A percentile compares a stretch with the other conserved stretches of the same genome.
These are phyloP conservation scores for Phaseolus lunatus DNA, from an alignment of 306 rosid species.

Conservation along the genomic window DNA sequence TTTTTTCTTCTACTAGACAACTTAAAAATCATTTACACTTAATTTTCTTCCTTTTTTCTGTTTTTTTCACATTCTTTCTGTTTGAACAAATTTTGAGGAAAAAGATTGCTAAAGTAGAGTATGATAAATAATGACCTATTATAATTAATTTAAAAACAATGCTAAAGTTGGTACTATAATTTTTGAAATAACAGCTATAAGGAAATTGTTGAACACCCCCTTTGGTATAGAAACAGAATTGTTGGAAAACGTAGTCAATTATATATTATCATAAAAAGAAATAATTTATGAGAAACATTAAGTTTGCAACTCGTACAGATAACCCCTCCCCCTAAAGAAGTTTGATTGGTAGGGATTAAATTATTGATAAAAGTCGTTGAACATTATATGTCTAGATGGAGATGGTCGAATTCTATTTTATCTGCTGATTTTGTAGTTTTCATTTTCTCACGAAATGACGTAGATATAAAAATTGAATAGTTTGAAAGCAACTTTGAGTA, in stretches of 20 bases:
- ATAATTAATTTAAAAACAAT: not conserved
- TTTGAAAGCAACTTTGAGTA: conserved; percentile 36
- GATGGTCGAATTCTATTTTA: not conserved
- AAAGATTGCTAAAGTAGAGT: not conserved
- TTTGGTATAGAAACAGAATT: not conserved
- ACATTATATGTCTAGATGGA: not conserved
- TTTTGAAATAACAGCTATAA: too few relatives aligned
- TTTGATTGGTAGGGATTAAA: not conserved
- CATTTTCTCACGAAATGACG: not conserved
- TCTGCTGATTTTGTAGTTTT: not conserved
- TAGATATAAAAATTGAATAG: not conserved
- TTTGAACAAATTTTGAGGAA: not conserved
- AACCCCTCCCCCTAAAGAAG: not conserved
- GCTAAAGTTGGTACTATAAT: not conserved
- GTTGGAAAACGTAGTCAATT: conserved; percentile 6
- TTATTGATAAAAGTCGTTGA: conserved; percentile 1
- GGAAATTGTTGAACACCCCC: not conserved
- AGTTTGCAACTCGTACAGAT: not conserved
- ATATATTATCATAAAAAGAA: not conserved
- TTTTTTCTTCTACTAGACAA: too few relatives aligned
- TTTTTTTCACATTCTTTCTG: too few relatives aligned
- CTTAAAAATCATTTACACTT: too few relatives aligned
- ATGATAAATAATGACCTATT: not conserved
- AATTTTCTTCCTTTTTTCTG: too few relatives aligned
- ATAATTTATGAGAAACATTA: not conserved